Evolutionary conservation across 2,329 filamentous ascomycete genomes (phyloP).

Genomic region (Dryadomyces quercus-mongolicae): DNA sequence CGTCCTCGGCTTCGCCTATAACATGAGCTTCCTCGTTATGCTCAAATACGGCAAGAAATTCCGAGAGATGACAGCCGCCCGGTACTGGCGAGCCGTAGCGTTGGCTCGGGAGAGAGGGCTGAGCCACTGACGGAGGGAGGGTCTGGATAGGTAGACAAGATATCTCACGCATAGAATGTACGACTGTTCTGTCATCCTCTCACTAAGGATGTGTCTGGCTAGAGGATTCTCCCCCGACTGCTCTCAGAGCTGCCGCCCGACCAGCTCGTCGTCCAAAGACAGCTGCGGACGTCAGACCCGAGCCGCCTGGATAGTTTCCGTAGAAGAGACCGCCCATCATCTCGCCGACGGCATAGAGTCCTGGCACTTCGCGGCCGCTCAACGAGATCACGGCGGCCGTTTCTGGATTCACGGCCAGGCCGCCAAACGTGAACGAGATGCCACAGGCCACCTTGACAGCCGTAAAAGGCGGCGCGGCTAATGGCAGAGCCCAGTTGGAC

Average conservation of each 20-base stretch:
- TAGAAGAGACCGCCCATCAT: slow-evolving; percentile 56
- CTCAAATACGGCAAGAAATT: slow-evolving; percentile 33
- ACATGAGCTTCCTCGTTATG: slow-evolving; percentile 30
- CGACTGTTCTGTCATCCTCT: too few species aligned
- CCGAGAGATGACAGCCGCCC: slow-evolving; percentile 22
- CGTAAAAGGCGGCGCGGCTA: slow-evolving; percentile 44
- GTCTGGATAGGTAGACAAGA: background rate
- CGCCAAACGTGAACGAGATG: slow-evolving; percentile 58
- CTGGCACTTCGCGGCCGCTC: slow-evolving; percentile 33
- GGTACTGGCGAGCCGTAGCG: slow-evolving; percentile 26
- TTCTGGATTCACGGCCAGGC: slow-evolving; percentile 41
- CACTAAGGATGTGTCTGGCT: too few species aligned
- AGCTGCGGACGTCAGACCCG: slow-evolving; percentile 46
- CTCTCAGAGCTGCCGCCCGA: background rate
- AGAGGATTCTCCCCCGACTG: too few species aligned
- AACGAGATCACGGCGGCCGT: slow-evolving; percentile 40
- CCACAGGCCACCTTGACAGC: slow-evolving; percentile 54
- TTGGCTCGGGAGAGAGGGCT: slow-evolving; percentile 12
- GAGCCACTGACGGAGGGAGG: background rate
- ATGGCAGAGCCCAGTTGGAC: slow-evolving; percentile 52
- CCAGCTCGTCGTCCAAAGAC: slow-evolving; percentile 36
- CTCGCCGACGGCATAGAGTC: slow-evolving; percentile 50
- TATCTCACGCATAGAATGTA: too few species aligned
- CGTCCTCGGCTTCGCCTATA: slow-evolving; percentile 23
- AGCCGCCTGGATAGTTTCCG: slow-evolving; percentile 51